Percentiles rank a stretch among this genome's conserved stretches.
phyloP scores from a whole-genome alignment of 108 stramenopile genomes.

The Parietichytrium sp. region DNA sequence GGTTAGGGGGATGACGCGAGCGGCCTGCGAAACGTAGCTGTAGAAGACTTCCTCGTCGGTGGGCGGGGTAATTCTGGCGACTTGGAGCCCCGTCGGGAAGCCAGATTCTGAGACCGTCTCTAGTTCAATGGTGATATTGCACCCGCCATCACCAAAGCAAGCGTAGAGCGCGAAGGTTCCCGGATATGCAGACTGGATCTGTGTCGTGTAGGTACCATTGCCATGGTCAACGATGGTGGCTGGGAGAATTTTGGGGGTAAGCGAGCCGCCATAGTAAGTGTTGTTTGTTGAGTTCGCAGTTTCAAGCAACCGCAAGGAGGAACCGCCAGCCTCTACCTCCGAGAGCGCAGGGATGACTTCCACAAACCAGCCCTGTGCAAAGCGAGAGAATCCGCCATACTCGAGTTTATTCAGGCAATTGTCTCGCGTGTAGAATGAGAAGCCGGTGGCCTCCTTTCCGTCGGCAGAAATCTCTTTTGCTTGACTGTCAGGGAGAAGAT shows the following conservation, averaged over 20 bases:
- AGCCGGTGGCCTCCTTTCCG: background rate
- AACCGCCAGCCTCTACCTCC: background rate
- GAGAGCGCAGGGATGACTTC: background rate
- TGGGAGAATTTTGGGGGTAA: background rate
- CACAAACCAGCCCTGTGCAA: background rate
- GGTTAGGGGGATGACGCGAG: background rate
- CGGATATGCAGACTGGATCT: background rate
- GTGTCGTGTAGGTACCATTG: background rate
- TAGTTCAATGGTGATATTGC: background rate
- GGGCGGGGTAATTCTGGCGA: background rate
- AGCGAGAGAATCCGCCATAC: background rate
- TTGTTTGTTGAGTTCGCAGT: background rate
- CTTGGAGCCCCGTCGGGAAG: background rate
- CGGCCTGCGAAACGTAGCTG: background rate
- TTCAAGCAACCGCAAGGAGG: background rate
- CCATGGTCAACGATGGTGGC: background rate
- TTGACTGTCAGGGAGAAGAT: background rate
- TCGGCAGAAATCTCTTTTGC: background rate
- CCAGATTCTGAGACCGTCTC: no score
- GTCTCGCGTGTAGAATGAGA: background rate
- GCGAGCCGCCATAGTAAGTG: background rate
- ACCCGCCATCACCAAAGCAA: background rate
- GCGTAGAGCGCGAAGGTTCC: constrained; percentile 4
- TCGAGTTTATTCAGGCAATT: background rate
- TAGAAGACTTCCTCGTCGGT: background rate